Base-by-base conservation (phyloP, 2,329 filamentous ascomycete genomes). In the Lecanoromycetidae sp. region DNA sequence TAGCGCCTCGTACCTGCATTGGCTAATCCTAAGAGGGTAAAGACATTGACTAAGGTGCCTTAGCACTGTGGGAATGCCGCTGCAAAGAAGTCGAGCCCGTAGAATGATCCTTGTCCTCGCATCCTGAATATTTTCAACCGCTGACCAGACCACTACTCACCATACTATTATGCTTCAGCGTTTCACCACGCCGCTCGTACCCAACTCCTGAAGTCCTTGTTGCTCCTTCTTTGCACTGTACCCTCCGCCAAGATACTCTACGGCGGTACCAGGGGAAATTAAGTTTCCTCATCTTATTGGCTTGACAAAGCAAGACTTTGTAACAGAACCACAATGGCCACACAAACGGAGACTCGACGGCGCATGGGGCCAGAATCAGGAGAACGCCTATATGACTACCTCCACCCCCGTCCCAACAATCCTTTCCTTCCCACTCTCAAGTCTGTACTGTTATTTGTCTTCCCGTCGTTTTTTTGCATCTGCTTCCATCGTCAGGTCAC, bases 151-250 rank as follows among this genome's bases (percentile, higher is more conserved):
- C 15, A 27, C 10, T 40, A 22, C 20, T 40, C 37, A 40, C n/a
- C 9, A n/a, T n/a, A 5, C 22, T 5, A 8, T 26, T n/a, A 29
- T 23, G n/a, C 13, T 29, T 33, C 44, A 23, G 34, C n/a, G 44
- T 47, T 47, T 47, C 44, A 47, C 5, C 15, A 47, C 36, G 29
- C 44, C 29, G 44, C 44, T 41, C n/a, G n/a, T n/a, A n/a, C n/a
- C n/a, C n/a, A 13, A n/a, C 35, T 30, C n/a, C 13, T 34, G 20
- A 17, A 40, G 17, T 9, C 32, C 23, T 12, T 32, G n/a, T 12
- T 33, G 15, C 22, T 30, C n/a, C 35, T 34, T 7, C 27, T 19
- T 27, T 19, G 25, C 15, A 25, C 35, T 9, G 22, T 26, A 44
- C 25, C 29, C 27, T 19, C 19, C 10, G 27, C 26, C 33, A 13